A percentile compares a stretch with the other conserved stretches of the same genome.
Evolutionary conservation across 2,329 filamentous ascomycete genomes (phyloP).

Genomic region (Aspergillus sp.): DNA sequence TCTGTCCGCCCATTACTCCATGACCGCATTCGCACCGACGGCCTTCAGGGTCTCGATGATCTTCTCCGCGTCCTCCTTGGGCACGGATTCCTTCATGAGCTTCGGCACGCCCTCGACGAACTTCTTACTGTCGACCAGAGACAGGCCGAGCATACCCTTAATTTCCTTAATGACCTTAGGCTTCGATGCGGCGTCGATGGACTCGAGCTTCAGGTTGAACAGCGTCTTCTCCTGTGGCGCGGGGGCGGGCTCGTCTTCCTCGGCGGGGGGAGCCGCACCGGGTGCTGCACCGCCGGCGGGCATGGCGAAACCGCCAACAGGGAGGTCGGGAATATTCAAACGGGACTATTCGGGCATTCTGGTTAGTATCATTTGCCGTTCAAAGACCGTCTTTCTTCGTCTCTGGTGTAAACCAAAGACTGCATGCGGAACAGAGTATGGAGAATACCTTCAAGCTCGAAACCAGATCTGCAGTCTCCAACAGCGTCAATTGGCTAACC

Average conservation of each 20-base stretch:
- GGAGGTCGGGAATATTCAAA: constrained; percentile 96
- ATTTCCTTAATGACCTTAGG: constrained; percentile 99
- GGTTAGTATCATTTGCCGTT: background rate
- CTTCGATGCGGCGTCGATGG: constrained; percentile 81
- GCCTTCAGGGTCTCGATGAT: constrained; percentile 92
- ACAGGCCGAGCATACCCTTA: constrained; percentile 89
- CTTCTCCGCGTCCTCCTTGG: constrained; percentile 99
- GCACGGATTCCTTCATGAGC: constrained; percentile 96
- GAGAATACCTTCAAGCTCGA: constrained; percentile 76
- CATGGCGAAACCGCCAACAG: constrained; percentile 81
- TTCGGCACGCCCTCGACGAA: constrained; percentile 98
- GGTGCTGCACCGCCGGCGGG: constrained; percentile 54
- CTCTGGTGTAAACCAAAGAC: constrained; percentile 4
- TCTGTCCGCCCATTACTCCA: constrained; percentile 60
- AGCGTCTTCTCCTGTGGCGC: constrained; percentile 89
- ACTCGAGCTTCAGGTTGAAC: constrained; percentile 90
- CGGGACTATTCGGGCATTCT: constrained; percentile 53
- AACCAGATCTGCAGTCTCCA: constrained; percentile 96
- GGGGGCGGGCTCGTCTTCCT: constrained; percentile 82
- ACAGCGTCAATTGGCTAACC: constrained; percentile 93
- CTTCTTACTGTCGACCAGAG: constrained; percentile 99
- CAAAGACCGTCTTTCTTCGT: no score
- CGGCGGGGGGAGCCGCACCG: constrained; percentile 48
- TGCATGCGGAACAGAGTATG: no score
- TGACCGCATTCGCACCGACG: constrained; percentile 75